Percentiles rank a stretch among this genome's conserved stretches.
Evolutionary conservation across 108 stramenopile species (phyloP).

Genomic region (Cyclotella baltica): DNA sequence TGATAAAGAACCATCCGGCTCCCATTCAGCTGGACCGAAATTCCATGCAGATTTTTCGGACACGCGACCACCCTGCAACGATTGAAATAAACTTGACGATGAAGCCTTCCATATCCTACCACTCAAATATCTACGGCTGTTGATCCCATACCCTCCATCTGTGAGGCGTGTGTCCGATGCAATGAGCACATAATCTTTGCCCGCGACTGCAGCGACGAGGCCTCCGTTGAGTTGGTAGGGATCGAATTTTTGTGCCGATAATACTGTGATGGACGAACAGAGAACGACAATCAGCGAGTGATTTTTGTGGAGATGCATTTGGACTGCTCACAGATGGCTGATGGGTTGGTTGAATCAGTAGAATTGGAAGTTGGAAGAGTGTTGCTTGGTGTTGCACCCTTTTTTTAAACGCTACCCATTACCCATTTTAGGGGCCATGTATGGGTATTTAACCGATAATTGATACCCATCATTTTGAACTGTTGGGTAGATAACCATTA

Average conservation of each 20-base stretch:
- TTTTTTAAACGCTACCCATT: too few species aligned
- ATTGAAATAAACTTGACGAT: conserved; percentile 2
- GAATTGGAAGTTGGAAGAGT: too few species aligned
- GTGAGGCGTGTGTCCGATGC: conserved; percentile 80
- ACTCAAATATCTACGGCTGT: conserved; percentile 64
- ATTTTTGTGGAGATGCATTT: not conserved
- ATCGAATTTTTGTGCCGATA: conserved; percentile 61
- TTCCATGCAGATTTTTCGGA: not conserved
- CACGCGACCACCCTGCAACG: not conserved
- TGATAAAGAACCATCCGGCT: conserved; percentile 47
- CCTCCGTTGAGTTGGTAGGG: conserved; percentile 87
- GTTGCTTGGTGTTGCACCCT: too few species aligned
- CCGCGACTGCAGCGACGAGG: conserved; percentile 81
- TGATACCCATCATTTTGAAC: too few species aligned
- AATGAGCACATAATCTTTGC: conserved; percentile 68
- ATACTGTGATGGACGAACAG: not conserved
- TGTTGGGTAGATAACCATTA: too few species aligned
- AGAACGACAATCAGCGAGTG: not conserved
- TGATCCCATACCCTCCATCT: conserved; percentile 76
- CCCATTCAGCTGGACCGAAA: conserved; percentile 4
- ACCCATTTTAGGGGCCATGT: too few species aligned
- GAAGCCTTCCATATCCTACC: conserved; percentile 69
- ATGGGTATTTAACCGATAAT: too few species aligned
- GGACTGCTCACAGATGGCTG: not conserved
- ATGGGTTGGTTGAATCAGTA: not conserved